A percentile compares a stretch with the other conserved stretches of the same genome.
Conservation (phyloP, 495 filamentous ascomycete species). For the Penicillium turbatum region DNA sequence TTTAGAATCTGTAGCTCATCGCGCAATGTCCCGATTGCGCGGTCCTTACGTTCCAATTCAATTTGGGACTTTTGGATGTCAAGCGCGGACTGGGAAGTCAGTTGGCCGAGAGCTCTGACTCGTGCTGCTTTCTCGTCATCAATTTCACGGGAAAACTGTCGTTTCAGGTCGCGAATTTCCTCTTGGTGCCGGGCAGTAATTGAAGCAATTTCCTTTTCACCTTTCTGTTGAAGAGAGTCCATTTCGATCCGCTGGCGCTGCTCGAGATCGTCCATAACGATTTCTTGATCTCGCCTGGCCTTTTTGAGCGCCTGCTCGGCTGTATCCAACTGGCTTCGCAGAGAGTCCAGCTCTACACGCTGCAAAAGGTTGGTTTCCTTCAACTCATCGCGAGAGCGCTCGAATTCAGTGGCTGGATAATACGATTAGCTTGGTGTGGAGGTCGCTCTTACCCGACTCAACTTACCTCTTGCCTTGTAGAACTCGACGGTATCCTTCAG, state of each 20-base stretch:
- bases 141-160: constrained; percentile 52
- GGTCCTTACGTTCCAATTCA: constrained; percentile 58
- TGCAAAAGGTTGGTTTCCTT: constrained; percentile 52
- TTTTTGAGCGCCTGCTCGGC: constrained; percentile 47
- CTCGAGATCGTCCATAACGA: constrained; percentile 55
- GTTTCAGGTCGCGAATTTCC: constrained; percentile 45
- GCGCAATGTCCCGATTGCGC: constrained; percentile 52
- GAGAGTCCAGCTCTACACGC: constrained; percentile 54
- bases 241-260: constrained; percentile 46
- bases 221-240: constrained; percentile 39
- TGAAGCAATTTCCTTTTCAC: constrained; percentile 38
- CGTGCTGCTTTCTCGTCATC: constrained; percentile 59
- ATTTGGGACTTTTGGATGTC: constrained; percentile 61
- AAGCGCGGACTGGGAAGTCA: constrained; percentile 55
- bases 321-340: constrained; percentile 45
- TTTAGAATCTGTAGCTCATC: constrained; percentile 50
- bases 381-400: constrained; percentile 54
- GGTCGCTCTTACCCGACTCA: not conserved
- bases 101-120: constrained; percentile 59
- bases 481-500: constrained; percentile 65
- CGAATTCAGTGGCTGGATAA: constrained; percentile 60
- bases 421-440: constrained; percentile 4
- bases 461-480: constrained; percentile 70
- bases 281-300: constrained; percentile 49
- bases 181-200: constrained; percentile 44